Evolutionary conservation across 805 yeast species (phyloP), one percentile per base, ranked within the genome.

Genomic region (Hanseniaspora clermontiae): DNA sequence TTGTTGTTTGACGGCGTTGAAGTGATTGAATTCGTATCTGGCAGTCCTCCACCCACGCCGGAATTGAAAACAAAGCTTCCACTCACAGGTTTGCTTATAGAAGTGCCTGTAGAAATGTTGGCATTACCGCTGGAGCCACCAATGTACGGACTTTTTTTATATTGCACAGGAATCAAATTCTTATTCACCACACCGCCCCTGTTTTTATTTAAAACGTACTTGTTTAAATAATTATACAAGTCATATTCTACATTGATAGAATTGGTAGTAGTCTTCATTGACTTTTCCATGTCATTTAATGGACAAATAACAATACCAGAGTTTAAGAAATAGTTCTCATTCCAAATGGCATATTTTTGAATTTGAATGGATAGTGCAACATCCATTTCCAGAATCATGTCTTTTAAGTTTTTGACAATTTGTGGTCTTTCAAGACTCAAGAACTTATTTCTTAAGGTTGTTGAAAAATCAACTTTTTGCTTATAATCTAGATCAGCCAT

Each of bases 291-390:
- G 1, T 74, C 73, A 55, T 74, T 72, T 50, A 91, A 71, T 2
- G 97, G 97, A 49, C 84, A 73, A 5, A 93, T 76, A 59, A 85
- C 80, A 43, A 89, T 84, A 31, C 97, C 97, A 19, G 86, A 77
- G 64, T 90, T 89, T 71, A 93, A 77, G 17, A 87, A 77, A 57
- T 86, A 75, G 20, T 87, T 86, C 70, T 91, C 97, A 53, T 82
- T 79, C 76, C 87, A 84, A 34, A 91, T 86, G 3, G 97, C 83
- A 68, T 84, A 91, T 65, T 89, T 88, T 63, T 87, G 91, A 57
- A 93, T 73, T 69, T 91, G 96, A 52, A 90, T 80, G 59, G 87
- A 80, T 75, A 91, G 73, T 10, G 97, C 97, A 50, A 87, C 81
- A 68, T 93, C 97, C 65, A 87, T 77, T 68, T 91, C 97, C 60